phyloP scores from a whole-genome alignment of 176 grass and related monocot species.

The Zea luxurians region DNA sequence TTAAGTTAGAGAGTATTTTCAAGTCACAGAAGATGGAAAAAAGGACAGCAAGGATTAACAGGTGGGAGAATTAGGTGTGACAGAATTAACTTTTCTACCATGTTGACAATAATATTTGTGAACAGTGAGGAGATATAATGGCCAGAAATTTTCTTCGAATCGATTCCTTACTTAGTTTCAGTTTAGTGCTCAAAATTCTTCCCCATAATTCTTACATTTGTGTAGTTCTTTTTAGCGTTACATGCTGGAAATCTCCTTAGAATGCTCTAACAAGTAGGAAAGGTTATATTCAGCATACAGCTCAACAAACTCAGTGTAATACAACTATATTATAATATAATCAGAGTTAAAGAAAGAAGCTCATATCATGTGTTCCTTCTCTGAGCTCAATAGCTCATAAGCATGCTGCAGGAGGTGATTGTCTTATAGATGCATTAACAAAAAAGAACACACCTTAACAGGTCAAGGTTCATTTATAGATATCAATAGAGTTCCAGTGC shows the following conservation, averaged over 20 bases:
- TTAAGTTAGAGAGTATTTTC: not conserved
- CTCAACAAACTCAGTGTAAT: not conserved
- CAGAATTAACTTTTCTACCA: slow-evolving; percentile 18
- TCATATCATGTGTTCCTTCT: slow-evolving; percentile 3
- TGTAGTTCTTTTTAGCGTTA: slow-evolving; percentile 12
- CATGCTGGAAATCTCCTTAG: slow-evolving; percentile 21
- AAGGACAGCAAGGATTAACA: not conserved
- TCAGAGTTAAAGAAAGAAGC: slow-evolving; percentile 21
- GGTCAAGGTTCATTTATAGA: slow-evolving; percentile 21
- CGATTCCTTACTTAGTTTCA: slow-evolving; percentile 1
- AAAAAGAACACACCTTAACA: not conserved
- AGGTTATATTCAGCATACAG: not conserved
- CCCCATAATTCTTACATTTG: not conserved
- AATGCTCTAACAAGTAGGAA: not conserved
- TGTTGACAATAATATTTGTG: slow-evolving; percentile 12
- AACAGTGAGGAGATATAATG: slow-evolving; percentile 11
- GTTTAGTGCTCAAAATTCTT: not conserved
- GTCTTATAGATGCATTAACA: not conserved
- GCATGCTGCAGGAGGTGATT: slow-evolving; percentile 18
- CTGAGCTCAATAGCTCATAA: not conserved
- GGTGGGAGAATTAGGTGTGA: slow-evolving; percentile 6
- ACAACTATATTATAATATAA: slow-evolving; percentile 17
- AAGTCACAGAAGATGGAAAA: not conserved
- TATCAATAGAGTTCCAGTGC: slow-evolving; percentile 11
- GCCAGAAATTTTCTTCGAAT: not conserved